Base-by-base conservation (phyloP, 768 basidiomycete species). In the Suillus fuscotomentosus region DNA sequence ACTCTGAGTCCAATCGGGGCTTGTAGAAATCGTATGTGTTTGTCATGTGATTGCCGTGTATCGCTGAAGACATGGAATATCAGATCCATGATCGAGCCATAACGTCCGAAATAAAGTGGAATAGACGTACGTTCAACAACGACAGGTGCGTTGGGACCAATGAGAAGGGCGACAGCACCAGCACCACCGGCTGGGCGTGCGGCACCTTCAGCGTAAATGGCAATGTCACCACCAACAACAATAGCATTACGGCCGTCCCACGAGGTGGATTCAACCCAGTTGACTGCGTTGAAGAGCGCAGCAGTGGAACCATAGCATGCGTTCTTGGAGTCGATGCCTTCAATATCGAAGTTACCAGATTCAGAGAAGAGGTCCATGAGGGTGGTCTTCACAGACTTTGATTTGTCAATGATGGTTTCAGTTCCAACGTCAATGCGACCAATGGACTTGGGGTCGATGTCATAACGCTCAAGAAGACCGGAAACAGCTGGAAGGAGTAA, bases 11-110 rank as follows among this genome's bases (percentile, higher is more conserved):
- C 24, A 99, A 88, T 70, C 94, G 89, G 56, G 97, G 97, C 83
- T 99, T 99, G 89, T 97, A 99, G 78, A 98, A 99, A 80, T 99
- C 97, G 78, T 97, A 98, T 0, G 90, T 94, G 82, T 99, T 97
- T 66, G 91, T 90, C 92, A 99, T 98, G 82, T 95, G 93, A 60
- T 89, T 94, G 31, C 96, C 97, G 78, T 98, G 97, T 68, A 95
- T 85, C 70, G 97, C 97, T 99, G 75, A 9, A 64, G 60, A 50
- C 0, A 27, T 27, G 3, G 8, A 51, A 53, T 17, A 54, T 70
- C 59, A 73, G 42, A 38, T n/a, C 8, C 11, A 48, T 50, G 47
- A 62, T 20, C 17, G 56, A 13, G 11, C 34, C 22, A 77, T 79
- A 73, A 83, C 81, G 79, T 72, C 83, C 82, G 64, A 80, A 72